Conservation (phyloP, 768 basidiomycete genomes). For the Boletus pseudo-olivaceus region DNA sequence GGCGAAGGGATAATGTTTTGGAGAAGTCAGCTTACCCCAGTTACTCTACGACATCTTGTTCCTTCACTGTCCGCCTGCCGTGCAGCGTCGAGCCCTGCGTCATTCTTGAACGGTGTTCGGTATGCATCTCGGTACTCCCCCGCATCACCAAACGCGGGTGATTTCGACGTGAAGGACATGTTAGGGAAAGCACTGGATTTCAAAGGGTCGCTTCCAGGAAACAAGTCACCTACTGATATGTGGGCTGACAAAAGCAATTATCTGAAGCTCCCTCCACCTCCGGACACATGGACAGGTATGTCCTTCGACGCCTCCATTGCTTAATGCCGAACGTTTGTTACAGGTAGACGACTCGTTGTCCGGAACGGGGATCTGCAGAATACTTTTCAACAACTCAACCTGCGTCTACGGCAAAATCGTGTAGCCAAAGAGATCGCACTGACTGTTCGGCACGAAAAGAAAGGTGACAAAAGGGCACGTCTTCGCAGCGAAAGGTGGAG, state of each 20-base stretch:
- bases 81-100: neutral
- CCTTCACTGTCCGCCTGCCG: neutral
- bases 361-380: conserved; percentile 38
- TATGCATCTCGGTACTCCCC: conserved; percentile 6
- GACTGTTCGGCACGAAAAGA: conserved; percentile 73
- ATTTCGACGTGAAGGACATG: conserved; percentile 13
- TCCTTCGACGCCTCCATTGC: neutral
- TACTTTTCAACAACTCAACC: conserved; percentile 49
- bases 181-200: conserved; percentile 14
- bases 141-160: neutral
- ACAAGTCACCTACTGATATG: conserved; percentile 33
- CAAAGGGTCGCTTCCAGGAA: conserved; percentile 10
- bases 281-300: conserved; percentile 53
- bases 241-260: conserved; percentile 31
- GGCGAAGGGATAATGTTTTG: conserved; percentile 18
- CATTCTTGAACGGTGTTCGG: conserved; percentile 6
- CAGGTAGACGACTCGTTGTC: conserved; percentile 64
- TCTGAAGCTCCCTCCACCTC: conserved; percentile 33
- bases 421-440: conserved; percentile 49
- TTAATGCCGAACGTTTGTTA: conserved; percentile 6
- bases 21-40: conserved; percentile 12
- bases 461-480: conserved; percentile 73
- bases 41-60: conserved; percentile 10
- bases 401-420: conserved; percentile 51
- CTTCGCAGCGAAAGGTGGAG: conserved; percentile 76